These are phyloP conservation scores for Trametes villosa DNA, from an alignment of 768 basidiomycete species.

Conservation along the genomic window DNA sequence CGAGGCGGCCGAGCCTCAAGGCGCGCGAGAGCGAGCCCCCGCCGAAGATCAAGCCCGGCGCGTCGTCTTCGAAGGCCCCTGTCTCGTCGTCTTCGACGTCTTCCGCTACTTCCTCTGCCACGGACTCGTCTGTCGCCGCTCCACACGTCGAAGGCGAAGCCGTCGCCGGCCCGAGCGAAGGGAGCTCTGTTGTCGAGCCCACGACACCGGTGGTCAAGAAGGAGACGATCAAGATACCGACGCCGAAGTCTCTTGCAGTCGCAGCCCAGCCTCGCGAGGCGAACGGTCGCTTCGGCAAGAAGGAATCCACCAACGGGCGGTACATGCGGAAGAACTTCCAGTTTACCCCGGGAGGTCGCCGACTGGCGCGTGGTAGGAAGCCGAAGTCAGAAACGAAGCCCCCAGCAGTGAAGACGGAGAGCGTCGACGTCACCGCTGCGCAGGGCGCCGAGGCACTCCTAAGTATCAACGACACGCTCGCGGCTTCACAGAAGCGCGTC, in stretches of 20 bases:
- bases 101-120: conserved; percentile 5
- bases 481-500: conserved; percentile 10
- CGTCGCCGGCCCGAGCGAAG: conserved; percentile 11
- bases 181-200: conserved; percentile 1
- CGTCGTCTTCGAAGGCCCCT: conserved; percentile 10
- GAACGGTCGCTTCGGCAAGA: conserved; percentile 73
- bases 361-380: conserved; percentile 8
- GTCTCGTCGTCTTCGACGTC: conserved; percentile 19
- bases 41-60: conserved; percentile 17
- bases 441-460: neutral
- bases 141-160: conserved; percentile 17
- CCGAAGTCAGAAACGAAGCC: conserved; percentile 8
- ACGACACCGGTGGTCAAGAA: conserved; percentile 2
- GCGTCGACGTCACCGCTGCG: neutral
- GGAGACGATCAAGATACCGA: conserved; percentile 28
- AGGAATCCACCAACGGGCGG: conserved; percentile 52
- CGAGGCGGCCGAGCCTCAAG: conserved; percentile 38
- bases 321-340: conserved; percentile 42
- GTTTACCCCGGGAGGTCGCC: conserved; percentile 24
- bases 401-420: neutral
- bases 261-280: conserved; percentile 61
- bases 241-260: conserved; percentile 48
- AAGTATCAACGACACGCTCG: conserved; percentile 1
- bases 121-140: neutral
- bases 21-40: conserved; percentile 36